Base-by-base conservation (phyloP, 345 rosid genomes). In the Eucalyptus sp. region DNA sequence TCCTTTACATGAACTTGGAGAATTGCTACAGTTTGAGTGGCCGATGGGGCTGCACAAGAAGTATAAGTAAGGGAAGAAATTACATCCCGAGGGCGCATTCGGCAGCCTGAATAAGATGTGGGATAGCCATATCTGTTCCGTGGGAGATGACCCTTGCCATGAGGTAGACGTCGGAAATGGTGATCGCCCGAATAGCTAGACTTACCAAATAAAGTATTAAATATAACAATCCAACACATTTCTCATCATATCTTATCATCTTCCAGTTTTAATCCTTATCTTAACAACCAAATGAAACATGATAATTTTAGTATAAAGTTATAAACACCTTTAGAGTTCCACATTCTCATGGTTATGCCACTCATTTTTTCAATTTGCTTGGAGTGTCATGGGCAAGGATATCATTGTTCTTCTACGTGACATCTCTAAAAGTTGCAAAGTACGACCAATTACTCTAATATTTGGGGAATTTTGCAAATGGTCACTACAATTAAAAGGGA, bases 141-240 rank as follows among this genome's bases (percentile, higher is more conserved):
- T 16, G 6, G 3, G 20, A 33, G 44, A 68, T 5, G 7, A 31
- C 44, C 81, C 13, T 71, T 33, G 81, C 43, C 13, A 37, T 71
- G 81, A 5, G 81, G 24, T 17, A 17, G 44, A 0, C 13, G 0
- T 71, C 0, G 4, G 44, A 71, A 33, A 7, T 17, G 81, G 44
- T 22, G 25, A 33, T 11, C 2, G 2, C 44, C 44, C 1, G 37
- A n/a, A 64, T 64, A n/a, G 76, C 18, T 64, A 64, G 76, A 31
- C 41, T 66, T 31, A 31, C 10, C 41, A 15, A 66, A 1, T 16
- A 15, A 31, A 16, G 17, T 66, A 66, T 14, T 5, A 4, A 0
- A 15, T 0, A 4, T n/a, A 29, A 7, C 1, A n/a, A 14, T 64
- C 0, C 0, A 7, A 7, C 20, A 3, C 68, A 62, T 62, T 29